Percentiles rank a stretch among this genome's conserved stretches.
Conservation (phyloP, 768 basidiomycete genomes). For the Calocybe cyanea region DNA sequence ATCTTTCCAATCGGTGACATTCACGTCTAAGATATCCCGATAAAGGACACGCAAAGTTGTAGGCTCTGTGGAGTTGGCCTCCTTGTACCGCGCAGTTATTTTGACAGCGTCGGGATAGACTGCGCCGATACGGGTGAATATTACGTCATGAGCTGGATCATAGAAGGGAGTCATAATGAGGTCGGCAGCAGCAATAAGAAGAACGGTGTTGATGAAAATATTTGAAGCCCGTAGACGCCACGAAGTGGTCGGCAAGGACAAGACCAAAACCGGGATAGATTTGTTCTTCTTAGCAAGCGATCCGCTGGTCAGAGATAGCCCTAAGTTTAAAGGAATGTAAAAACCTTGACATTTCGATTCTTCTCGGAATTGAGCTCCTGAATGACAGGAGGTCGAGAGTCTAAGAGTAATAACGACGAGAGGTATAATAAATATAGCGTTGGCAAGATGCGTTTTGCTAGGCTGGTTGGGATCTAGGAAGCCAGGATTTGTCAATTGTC, state of each 20-base stretch:
- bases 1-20: slow-evolving; percentile 42
- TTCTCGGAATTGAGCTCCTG: slow-evolving; percentile 12
- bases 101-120: slow-evolving; percentile 63
- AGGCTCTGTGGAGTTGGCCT: slow-evolving; percentile 25
- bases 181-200: slow-evolving; percentile 39
- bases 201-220: slow-evolving; percentile 28
- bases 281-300: slow-evolving; percentile 2
- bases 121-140: slow-evolving; percentile 69
- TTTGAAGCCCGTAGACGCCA: slow-evolving; percentile 25
- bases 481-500: slow-evolving; percentile 2
- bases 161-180: slow-evolving; percentile 52
- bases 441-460: slow-evolving; percentile 28
- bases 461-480: slow-evolving; percentile 36
- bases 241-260: slow-evolving; percentile 34
- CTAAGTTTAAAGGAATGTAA: not conserved
- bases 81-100: slow-evolving; percentile 59
- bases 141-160: slow-evolving; percentile 49
- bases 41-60: slow-evolving; percentile 40
- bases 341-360: slow-evolving; percentile 1
- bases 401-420: slow-evolving; percentile 18
- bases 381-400: not conserved
- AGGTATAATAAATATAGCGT: slow-evolving; percentile 26
- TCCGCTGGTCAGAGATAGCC: slow-evolving; percentile 3
- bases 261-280: slow-evolving; percentile 18
- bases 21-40: slow-evolving; percentile 31